Evolutionary conservation across 345 rosid species (phyloP), one percentile per base, ranked within the genome.

Genomic region (Populus deltoides): DNA sequence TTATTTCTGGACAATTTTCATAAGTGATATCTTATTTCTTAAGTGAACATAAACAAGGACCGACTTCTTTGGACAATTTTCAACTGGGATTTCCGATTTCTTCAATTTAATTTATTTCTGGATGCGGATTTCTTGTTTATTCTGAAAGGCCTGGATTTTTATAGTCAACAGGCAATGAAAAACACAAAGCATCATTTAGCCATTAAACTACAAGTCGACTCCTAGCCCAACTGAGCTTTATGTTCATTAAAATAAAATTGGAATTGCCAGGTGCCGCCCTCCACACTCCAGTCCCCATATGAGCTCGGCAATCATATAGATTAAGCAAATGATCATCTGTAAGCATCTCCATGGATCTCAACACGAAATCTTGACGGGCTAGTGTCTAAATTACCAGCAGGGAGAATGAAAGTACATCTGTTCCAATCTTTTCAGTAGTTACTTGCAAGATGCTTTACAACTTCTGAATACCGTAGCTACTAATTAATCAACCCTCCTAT

Each of bases 381-480:
- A 57, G n/a, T 57, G 15, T 9, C 63, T 29, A n/a, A 57, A 57
- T 10, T 57, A n/a, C 6, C 0, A n/a, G 12, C 6, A n/a, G 63
- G 27, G 6, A 22, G 27, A 57, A 57, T 8, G 62, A n/a, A 55
- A 8, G 24, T 22, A 22, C n/a, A 22, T 9, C 15, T 57, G 62
- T 57, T 57, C 0, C 27, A n/a, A 22, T n/a, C 27, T 8, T 57
- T 57, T 22, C 27, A 57, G 13, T 24, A 57, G 62, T n/a, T 8
- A n/a, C 13, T 13, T 31, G 62, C 31, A 13, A 24, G 49, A 51
- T 39, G 72, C 74, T 51, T 6, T 47, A 73, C 31, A 22, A 27
- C 59, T 70, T 70, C 18, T 70, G 22, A 45, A 77, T 20, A 76
- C 35, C 13, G 20, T 61, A 51, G 68, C 13, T 69, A 51, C 73